Evolutionary conservation across 2,329 filamentous ascomycete genomes (phyloP).

Genomic region (Cladophialophora chaetospira): DNA sequence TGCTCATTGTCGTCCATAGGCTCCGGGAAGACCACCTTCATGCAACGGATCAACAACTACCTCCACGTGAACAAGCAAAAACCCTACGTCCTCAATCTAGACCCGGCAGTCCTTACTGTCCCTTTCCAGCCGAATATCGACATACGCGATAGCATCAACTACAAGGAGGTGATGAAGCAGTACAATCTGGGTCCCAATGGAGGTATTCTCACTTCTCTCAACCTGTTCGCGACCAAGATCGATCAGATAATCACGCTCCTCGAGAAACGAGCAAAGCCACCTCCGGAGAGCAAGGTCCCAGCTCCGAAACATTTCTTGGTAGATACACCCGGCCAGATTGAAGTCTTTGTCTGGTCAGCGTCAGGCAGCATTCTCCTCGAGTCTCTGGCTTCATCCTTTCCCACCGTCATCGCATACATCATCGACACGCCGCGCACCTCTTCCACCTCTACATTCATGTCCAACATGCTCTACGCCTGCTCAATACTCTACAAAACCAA

Average conservation of each 20-base stretch:
- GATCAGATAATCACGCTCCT: constrained; percentile 88
- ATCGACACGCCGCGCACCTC: constrained; percentile 94
- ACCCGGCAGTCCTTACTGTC: constrained; percentile 88
- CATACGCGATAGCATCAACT: constrained; percentile 98
- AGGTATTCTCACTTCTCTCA: constrained; percentile 91
- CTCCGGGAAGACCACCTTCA: constrained; percentile 99
- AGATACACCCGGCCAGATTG: constrained; percentile 96
- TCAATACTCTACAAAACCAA: constrained; percentile 99
- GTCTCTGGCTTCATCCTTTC: constrained; percentile 88
- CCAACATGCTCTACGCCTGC: constrained; percentile 99
- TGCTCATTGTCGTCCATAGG: constrained; percentile 50
- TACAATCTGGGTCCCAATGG: constrained; percentile 98
- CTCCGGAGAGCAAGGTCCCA: constrained; percentile 61
- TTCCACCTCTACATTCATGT: constrained; percentile 97
- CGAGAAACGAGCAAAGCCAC: constrained; percentile 78
- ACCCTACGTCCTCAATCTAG: constrained; percentile 95
- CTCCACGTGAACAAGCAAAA: constrained; percentile 77
- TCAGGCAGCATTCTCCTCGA: constrained; percentile 92
- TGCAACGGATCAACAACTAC: constrained; percentile 95
- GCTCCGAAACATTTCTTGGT: constrained; percentile 82
- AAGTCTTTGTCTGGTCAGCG: constrained; percentile 98
- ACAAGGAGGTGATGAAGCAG: constrained; percentile 99
- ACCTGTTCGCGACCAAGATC: constrained; percentile 96
- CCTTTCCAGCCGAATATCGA: constrained; percentile 98
- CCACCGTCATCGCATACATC: constrained; percentile 94